A percentile compares a stretch with the other conserved stretches of the same genome.
Evolutionary conservation across 2,329 filamentous ascomycete genomes (phyloP).

Genomic region (Colletotrichum falcatum): DNA sequence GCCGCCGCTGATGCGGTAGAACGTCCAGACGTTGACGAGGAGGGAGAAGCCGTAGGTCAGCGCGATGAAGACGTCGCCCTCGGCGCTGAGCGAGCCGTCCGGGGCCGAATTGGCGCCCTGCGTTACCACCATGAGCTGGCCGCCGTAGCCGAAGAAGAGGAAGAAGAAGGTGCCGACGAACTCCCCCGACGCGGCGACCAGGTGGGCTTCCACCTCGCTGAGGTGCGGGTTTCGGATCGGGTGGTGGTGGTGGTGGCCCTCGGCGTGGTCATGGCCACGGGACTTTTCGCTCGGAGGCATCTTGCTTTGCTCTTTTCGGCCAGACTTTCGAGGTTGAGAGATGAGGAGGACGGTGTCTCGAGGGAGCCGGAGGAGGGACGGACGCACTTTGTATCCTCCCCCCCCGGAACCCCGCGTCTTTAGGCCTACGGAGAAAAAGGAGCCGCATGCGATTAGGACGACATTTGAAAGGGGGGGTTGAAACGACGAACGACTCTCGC

Average conservation of each 20-base stretch:
- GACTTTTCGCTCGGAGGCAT: background rate
- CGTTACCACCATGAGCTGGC: constrained; percentile 47
- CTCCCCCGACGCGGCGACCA: constrained; percentile 55
- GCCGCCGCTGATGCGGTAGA: constrained; percentile 60
- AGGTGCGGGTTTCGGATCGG: background rate
- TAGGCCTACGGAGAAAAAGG: background rate
- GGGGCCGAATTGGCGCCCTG: constrained; percentile 26
- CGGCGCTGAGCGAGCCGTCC: constrained; percentile 19
- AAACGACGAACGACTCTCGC: background rate
- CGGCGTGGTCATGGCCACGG: background rate
- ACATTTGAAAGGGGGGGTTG: background rate
- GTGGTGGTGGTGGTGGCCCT: constrained; percentile 1
- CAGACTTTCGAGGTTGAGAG: background rate
- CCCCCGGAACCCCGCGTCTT: background rate
- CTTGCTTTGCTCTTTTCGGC: background rate
- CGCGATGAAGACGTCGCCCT: constrained; percentile 54
- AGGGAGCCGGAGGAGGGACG: background rate
- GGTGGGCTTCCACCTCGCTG: constrained; percentile 33
- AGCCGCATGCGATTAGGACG: background rate
- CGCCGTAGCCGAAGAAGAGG: constrained; percentile 56
- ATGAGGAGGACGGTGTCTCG: no score
- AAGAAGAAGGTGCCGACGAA: constrained; percentile 59
- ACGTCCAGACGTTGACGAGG: constrained; percentile 62
- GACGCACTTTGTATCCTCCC: background rate
- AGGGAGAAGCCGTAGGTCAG: constrained; percentile 58